These are phyloP conservation scores for Logfia minima DNA, from an alignment of 129 eudicot species.

Conservation along the genomic window DNA sequence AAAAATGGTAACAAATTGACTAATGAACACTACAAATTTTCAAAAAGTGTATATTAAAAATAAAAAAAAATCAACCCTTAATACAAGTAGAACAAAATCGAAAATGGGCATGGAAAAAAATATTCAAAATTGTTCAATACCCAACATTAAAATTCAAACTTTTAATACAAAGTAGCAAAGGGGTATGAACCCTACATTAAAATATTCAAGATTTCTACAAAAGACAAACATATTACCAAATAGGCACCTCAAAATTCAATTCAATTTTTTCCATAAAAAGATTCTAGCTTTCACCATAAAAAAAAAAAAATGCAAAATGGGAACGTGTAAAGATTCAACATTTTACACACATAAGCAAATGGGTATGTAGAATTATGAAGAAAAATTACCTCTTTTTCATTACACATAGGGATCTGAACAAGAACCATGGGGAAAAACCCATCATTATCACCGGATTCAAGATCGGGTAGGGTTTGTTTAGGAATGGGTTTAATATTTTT, in stretches of 20 bases:
- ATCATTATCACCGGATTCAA: slow-evolving; percentile 63
- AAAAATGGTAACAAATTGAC: background rate
- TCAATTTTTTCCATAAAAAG: background rate
- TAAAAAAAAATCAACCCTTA: background rate
- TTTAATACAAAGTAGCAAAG: background rate
- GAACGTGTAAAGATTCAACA: background rate
- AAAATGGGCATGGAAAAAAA: background rate
- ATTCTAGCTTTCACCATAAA: background rate
- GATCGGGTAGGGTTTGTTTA: slow-evolving; percentile 53
- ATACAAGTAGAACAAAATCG: background rate
- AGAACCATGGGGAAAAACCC: slow-evolving; percentile 91
- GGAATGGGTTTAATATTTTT: slow-evolving; percentile 66
- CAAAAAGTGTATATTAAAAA: background rate
- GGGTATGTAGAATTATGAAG: background rate
- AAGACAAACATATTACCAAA: background rate
- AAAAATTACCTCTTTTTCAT: slow-evolving; percentile 75
- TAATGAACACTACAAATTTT: background rate
- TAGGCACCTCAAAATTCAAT: background rate
- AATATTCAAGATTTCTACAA: background rate
- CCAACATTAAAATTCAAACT: background rate
- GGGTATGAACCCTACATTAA: background rate
- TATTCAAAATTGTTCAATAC: background rate
- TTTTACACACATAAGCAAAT: slow-evolving; percentile 5
- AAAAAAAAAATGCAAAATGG: background rate
- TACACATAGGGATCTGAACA: slow-evolving; percentile 99